Evolutionary conservation across 768 basidiomycete genomes (phyloP), one percentile per base, ranked within the genome.

Genomic region (Lactarius indigo): DNA sequence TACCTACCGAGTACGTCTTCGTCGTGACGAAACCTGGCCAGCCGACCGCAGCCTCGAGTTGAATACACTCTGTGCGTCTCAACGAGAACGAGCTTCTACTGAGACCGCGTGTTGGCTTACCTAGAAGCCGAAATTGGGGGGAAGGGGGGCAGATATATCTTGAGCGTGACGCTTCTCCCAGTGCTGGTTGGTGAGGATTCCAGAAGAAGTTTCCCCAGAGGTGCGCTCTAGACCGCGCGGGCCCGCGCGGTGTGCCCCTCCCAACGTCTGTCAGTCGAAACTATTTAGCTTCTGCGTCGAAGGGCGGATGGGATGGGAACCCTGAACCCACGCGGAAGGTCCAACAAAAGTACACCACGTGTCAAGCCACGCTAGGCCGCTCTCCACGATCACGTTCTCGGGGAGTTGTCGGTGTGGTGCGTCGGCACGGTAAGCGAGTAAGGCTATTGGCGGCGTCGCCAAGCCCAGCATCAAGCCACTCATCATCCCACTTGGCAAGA

Each of bases 91-190:
- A 13, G 61, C 20, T 44, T 31, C 33, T 23, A 18, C 23, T 7
- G 13, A n/a, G 13, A 39, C 9, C 9, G 57, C 39, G 54, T 28
- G 26, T 10, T 9, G 5, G 47, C 66, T 10, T 33, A 71, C 69
- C 67, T 72, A 67, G 57, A 74, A 74, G 3, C 72, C 73, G 28
- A 63, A 61, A 35, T 68, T 50, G 23, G 50, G 73, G 12, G 42
- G 18, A 6, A 20, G 9, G 73, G 9, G 56, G 37, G 59, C 72
- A 72, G 15, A 72, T 69, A 28, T 71, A 70, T n/a, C 70, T 63
- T 17, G 68, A 65, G n/a, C 44, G 59, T 2, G 64, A 42, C 30
- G 71, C 69, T 44, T 73, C 70, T 30, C 20, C 44, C n/a, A 47
- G 44, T 23, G 44, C n/a, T 47, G 18, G 42, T n/a, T 4, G 23